These are phyloP conservation scores for Macrolepiota fuliginosa DNA, from an alignment of 768 basidiomycete species.

Conservation along the genomic window DNA sequence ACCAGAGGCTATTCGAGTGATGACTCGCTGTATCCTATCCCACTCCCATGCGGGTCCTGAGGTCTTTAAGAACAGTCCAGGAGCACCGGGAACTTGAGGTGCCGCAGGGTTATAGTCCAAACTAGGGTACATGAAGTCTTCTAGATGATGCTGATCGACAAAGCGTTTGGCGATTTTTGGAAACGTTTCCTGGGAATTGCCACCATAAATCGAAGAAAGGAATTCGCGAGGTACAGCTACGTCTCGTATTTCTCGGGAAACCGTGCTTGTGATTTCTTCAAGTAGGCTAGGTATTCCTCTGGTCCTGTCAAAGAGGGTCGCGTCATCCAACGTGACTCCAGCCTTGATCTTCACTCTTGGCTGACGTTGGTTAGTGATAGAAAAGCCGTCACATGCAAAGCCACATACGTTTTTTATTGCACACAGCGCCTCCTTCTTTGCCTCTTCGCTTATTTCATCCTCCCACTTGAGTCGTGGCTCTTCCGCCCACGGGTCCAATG, in stretches of 20 bases:
- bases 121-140: conserved; percentile 29
- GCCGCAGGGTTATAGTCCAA: conserved; percentile 17
- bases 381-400: not conserved
- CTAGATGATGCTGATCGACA: conserved; percentile 20
- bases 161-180: conserved; percentile 17
- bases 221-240: conserved; percentile 14
- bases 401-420: not conserved
- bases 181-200: conserved; percentile 18
- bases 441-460: not conserved
- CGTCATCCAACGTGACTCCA: not conserved
- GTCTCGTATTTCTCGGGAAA: conserved; percentile 5
- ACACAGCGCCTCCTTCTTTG: not conserved
- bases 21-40: conserved; percentile 18
- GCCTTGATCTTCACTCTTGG: not conserved
- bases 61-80: conserved; percentile 25
- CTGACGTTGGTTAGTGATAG: not conserved
- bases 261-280: not conserved
- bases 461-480: not conserved
- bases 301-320: not conserved
- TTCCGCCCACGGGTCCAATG: not conserved
- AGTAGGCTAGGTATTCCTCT: not conserved
- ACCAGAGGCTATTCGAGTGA: conserved; percentile 27
- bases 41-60: not conserved
- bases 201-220: conserved; percentile 24
- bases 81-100: conserved; percentile 28